Percentiles rank a stretch among this genome's conserved stretches.
These are phyloP conservation scores for Agaricus bisporus DNA, from an alignment of 768 basidiomycete genomes.

Conservation along the genomic window DNA sequence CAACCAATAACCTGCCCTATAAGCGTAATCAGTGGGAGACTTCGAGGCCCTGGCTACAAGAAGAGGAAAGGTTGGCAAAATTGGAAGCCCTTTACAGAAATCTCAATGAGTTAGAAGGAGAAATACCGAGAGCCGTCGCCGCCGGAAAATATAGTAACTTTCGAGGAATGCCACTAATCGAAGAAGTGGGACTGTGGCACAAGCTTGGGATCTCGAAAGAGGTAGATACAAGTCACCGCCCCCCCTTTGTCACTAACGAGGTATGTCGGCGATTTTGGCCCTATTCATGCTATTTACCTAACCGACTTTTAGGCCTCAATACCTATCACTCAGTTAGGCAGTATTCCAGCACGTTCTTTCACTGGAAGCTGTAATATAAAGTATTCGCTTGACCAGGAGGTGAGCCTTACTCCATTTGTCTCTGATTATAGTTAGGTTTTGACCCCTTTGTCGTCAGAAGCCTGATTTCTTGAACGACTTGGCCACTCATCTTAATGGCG, in stretches of 20 bases:
- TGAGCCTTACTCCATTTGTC: no score
- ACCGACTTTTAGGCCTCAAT: not conserved
- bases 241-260: not conserved
- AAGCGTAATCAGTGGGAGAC: not conserved
- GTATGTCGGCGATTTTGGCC: not conserved
- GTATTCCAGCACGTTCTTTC: no score
- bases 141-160: not conserved
- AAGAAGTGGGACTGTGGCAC: not conserved
- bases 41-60: slow-evolving; percentile 1
- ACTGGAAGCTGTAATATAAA: no score
- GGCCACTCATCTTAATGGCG: no score
- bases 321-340: not conserved
- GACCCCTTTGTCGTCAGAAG: no score
- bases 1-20: not conserved
- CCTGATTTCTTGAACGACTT: no score
- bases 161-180: not conserved
- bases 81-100: not conserved
- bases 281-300: not conserved
- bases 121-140: not conserved
- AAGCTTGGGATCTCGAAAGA: not conserved
- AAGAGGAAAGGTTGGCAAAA: not conserved
- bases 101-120: not conserved
- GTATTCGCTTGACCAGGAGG: no score
- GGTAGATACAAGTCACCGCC: not conserved
- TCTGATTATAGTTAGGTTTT: no score